Conservation (phyloP, 805 yeast species). For the Henningerozyma blattae region DNA sequence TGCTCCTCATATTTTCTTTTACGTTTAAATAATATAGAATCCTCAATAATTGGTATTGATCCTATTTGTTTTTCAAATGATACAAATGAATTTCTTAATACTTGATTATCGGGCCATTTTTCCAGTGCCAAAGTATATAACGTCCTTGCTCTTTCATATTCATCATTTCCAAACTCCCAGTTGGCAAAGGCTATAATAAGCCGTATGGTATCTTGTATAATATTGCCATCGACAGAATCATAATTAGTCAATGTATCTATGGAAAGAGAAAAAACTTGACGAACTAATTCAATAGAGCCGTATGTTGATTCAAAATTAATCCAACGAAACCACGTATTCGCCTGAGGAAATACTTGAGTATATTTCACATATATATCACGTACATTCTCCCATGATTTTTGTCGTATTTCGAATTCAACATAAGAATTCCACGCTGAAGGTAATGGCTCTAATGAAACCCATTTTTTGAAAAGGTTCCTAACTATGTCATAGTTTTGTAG, state of each 20-base stretch:
- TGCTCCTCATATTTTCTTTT: slow-evolving; percentile 40
- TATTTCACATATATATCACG: slow-evolving; percentile 47
- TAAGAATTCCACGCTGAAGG: slow-evolving; percentile 63
- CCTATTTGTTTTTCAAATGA: slow-evolving; percentile 61
- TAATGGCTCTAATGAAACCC: slow-evolving; percentile 73
- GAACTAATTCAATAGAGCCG: slow-evolving; percentile 34
- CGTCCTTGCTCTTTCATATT: slow-evolving; percentile 50
- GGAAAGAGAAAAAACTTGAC: slow-evolving; percentile 58
- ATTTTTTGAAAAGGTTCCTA: slow-evolving; percentile 55
- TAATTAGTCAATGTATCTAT: slow-evolving; percentile 37
- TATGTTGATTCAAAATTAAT: slow-evolving; percentile 50
- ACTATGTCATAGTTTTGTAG: slow-evolving; percentile 51
- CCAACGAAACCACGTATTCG: slow-evolving; percentile 67
- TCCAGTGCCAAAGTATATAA: slow-evolving; percentile 42
- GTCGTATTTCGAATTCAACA: slow-evolving; percentile 59
- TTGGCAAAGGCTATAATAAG: slow-evolving; percentile 39
- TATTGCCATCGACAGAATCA: slow-evolving; percentile 7
- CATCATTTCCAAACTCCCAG: slow-evolving; percentile 55
- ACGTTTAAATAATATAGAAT: slow-evolving; percentile 41
- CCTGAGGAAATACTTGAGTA: slow-evolving; percentile 38
- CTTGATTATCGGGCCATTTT: slow-evolving; percentile 28
- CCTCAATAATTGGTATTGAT: slow-evolving; percentile 38
- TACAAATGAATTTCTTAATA: slow-evolving; percentile 32
- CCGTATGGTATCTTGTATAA: slow-evolving; percentile 27
- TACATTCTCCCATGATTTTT: slow-evolving; percentile 43